These are phyloP conservation scores for Exobasidium cylindrosporum DNA, from an alignment of 1,284 basidiomycete species.

Conservation along the genomic window DNA sequence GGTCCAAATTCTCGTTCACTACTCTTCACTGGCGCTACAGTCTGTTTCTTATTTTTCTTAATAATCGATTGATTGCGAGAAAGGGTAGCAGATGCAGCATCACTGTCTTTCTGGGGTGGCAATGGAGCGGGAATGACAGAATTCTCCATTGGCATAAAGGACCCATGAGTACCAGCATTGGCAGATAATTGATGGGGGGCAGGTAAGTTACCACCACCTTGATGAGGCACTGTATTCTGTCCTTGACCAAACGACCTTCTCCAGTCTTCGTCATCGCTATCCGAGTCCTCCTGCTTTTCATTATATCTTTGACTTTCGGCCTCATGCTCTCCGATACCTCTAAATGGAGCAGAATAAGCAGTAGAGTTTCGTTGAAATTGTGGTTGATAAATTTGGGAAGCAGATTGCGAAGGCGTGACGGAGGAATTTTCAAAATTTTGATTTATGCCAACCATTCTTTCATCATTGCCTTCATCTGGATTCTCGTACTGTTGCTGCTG, in stretches of 20 bases:
- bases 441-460: conserved; percentile 13
- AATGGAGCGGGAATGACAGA: conserved; percentile 10
- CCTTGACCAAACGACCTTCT: background rate
- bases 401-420: conserved; percentile 56
- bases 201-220: background rate
- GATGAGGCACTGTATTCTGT: background rate
- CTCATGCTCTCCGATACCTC: conserved; percentile 30
- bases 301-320: background rate
- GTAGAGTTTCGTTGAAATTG: conserved; percentile 3
- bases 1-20: background rate
- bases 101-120: conserved; percentile 15
- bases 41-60: background rate
- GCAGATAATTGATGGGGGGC: conserved; percentile 5
- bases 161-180: background rate
- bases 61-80: background rate
- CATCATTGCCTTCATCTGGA: background rate
- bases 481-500: conserved; percentile 15
- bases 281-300: background rate
- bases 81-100: background rate
- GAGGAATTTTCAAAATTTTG: conserved; percentile 41
- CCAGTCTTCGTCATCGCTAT: conserved; percentile 16
- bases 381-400: conserved; percentile 51
- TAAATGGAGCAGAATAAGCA: conserved; percentile 17
- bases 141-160: background rate
- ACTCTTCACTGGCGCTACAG: background rate